phyloP scores from a whole-genome alignment of 371 early-diverging fungal species.

The Saksenaea oblongispora region DNA sequence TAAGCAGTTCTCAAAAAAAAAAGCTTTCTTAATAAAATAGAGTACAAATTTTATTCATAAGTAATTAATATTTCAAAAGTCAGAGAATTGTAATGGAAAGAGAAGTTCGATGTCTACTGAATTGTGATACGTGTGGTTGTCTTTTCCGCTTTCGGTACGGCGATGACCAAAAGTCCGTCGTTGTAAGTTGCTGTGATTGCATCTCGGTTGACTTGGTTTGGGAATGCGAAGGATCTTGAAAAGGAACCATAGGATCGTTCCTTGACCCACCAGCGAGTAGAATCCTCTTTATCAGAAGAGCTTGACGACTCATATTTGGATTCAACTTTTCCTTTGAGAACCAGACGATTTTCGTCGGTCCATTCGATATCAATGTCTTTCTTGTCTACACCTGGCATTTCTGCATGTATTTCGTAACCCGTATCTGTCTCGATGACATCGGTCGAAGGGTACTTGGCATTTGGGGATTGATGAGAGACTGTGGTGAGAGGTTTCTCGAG shows the following conservation, averaged over 20 bases:
- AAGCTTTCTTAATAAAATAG: too few species aligned
- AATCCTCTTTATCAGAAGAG: not conserved
- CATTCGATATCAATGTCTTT: slow-evolving; percentile 36
- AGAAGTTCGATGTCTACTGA: not conserved
- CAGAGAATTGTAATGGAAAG: slow-evolving; percentile 19
- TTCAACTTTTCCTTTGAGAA: slow-evolving; percentile 26
- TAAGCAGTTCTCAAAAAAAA: too few species aligned
- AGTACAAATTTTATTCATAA: too few species aligned
- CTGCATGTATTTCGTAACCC: slow-evolving; percentile 33
- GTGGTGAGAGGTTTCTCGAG: slow-evolving; percentile 39
- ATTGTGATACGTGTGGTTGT: slow-evolving; percentile 2
- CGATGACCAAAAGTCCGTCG: slow-evolving; percentile 34
- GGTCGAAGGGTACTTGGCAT: slow-evolving; percentile 24
- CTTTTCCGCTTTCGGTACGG: slow-evolving; percentile 28
- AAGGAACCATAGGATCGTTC: slow-evolving; percentile 41
- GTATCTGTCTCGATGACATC: slow-evolving; percentile 29
- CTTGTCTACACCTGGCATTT: slow-evolving; percentile 41
- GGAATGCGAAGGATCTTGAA: slow-evolving; percentile 34
- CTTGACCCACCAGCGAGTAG: slow-evolving; percentile 29
- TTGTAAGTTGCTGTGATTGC: slow-evolving; percentile 39
- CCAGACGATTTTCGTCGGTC: slow-evolving; percentile 25
- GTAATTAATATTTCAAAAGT: too few species aligned
- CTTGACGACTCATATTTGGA: not conserved
- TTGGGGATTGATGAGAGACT: slow-evolving; percentile 13
- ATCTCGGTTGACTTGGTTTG: slow-evolving; percentile 26